Conservation (phyloP, 768 basidiomycete genomes). For the Wakefieldia striispora region DNA sequence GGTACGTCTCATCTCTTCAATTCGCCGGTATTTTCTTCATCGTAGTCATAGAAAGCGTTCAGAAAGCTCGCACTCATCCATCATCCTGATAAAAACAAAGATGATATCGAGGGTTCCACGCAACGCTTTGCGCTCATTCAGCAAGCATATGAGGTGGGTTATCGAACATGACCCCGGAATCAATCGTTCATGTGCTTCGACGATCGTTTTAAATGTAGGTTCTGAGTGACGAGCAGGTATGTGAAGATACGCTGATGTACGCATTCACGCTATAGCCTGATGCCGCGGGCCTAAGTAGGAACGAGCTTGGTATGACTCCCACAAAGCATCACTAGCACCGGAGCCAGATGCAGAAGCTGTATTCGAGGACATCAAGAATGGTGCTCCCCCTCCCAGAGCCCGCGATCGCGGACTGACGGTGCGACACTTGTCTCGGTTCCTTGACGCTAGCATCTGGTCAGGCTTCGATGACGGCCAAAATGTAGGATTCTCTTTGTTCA, state of each 20-base stretch:
- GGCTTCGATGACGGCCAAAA: constrained; percentile 61
- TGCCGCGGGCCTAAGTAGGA: constrained; percentile 59
- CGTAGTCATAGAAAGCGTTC: constrained; percentile 63
- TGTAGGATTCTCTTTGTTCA: constrained; percentile 38
- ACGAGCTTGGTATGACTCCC: constrained; percentile 97
- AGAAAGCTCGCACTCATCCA: constrained; percentile 80
- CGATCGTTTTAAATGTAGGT: constrained; percentile 65
- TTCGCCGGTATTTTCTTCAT: constrained; percentile 1
- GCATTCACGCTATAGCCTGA: constrained; percentile 9
- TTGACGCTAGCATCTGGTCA: constrained; percentile 68
- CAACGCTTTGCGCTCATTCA: constrained; percentile 84
- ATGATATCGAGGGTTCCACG: constrained; percentile 83
- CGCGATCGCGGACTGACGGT: constrained; percentile 76
- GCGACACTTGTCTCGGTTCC: constrained; percentile 80
- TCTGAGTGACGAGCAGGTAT: constrained; percentile 91
- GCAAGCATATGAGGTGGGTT: constrained; percentile 88
- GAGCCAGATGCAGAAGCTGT: constrained; percentile 83
- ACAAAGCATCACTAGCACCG: constrained; percentile 74
- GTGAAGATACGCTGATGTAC: constrained; percentile 19
- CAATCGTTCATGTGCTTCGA: not conserved
- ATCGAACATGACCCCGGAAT: not conserved
- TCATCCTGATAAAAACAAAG: constrained; percentile 86
- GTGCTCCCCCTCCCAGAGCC: constrained; percentile 51
- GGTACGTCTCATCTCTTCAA: constrained; percentile 36
- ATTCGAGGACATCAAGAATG: constrained; percentile 81